Evolutionary conservation across 108 stramenopile species (phyloP).

Genomic region (Aurantiochytrium sp.): DNA sequence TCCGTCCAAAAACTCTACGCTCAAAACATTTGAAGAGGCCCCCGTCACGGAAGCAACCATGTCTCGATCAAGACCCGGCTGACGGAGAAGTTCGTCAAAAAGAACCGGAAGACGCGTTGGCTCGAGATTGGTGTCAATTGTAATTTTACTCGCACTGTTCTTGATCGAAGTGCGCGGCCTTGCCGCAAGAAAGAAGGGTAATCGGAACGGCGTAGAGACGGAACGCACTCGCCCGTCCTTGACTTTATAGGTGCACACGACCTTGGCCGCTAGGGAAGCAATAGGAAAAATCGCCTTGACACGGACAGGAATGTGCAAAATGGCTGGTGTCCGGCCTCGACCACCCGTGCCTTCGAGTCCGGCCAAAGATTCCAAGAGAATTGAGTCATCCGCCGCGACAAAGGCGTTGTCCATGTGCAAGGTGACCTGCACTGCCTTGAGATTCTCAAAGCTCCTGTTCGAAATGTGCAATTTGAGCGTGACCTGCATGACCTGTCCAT

Average conservation of each 20-base stretch:
- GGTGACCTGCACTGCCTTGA: neutral
- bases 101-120: slow-evolving; percentile 25
- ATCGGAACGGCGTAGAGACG: neutral
- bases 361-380: neutral
- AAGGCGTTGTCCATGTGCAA: neutral
- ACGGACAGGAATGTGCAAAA: neutral
- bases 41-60: neutral
- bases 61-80: slow-evolving; percentile 11
- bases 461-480: slow-evolving; percentile 10
- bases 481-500: neutral
- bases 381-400: neutral
- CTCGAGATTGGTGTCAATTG: slow-evolving; percentile 31
- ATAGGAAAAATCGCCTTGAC: neutral
- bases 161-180: slow-evolving; percentile 15
- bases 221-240: slow-evolving; percentile 21
- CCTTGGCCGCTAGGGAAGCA: neutral
- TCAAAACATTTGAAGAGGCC: neutral
- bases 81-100: slow-evolving; percentile 37
- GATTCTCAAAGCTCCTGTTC: neutral
- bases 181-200: slow-evolving; percentile 31
- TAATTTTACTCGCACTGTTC: slow-evolving; percentile 21
- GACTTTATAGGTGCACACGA: neutral
- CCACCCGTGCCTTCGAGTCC: neutral
- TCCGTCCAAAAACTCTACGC: slow-evolving; percentile 23
- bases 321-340: neutral